These are phyloP conservation scores for Vaccinium myrtillus DNA, from an alignment of 148 eudicot species.

Conservation along the genomic window DNA sequence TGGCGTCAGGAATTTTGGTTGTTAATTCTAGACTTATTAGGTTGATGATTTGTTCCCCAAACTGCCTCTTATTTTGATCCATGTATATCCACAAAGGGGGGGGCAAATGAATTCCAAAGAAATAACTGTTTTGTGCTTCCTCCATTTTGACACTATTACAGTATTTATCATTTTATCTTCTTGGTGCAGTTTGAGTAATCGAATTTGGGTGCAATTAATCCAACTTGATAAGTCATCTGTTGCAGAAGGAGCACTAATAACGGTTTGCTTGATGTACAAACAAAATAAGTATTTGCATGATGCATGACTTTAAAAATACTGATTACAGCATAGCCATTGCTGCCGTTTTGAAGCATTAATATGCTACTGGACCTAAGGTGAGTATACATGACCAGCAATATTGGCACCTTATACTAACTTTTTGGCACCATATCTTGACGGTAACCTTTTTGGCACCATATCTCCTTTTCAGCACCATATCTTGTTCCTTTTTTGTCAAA, in stretches of 20 bases:
- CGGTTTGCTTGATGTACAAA: not conserved
- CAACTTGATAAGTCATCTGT: conserved; percentile 4
- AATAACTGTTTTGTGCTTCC: not conserved
- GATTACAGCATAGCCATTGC: not conserved
- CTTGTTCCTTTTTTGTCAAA: not conserved
- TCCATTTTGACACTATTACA: not conserved
- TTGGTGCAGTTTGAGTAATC: not conserved
- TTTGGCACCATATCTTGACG: not conserved
- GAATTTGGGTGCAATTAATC: not conserved
- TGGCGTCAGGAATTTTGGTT: not conserved
- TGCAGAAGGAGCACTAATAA: not conserved
- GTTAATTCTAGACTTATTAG: not conserved
- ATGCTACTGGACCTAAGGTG: not conserved
- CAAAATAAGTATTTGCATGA: conserved; percentile 4
- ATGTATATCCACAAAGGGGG: not conserved
- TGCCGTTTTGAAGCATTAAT: not conserved
- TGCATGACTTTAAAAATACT: not conserved
- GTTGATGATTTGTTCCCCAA: not conserved
- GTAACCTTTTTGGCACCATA: not conserved
- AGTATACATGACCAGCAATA: not conserved
- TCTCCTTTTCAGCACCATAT: not conserved
- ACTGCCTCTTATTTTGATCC: not conserved
- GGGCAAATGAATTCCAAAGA: not conserved
- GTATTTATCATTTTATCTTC: not conserved
- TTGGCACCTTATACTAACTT: not conserved